These are phyloP conservation scores for Leishmania lainsoni DNA, from an alignment of 208 protist species.

Conservation along the genomic window DNA sequence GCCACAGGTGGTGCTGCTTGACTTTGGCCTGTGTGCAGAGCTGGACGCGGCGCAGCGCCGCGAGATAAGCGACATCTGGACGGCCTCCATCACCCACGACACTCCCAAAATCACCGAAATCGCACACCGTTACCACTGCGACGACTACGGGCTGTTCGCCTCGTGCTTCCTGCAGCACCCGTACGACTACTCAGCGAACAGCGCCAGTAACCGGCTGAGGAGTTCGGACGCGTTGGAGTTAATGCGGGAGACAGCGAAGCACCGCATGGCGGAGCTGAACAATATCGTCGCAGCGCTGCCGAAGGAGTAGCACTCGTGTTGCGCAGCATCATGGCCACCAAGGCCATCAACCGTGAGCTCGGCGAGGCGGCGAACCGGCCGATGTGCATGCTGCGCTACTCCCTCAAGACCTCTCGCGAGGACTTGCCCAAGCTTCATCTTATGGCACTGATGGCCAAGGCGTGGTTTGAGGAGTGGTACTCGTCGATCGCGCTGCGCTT, in stretches of 20 bases:
- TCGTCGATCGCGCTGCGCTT: slow-evolving; percentile 54
- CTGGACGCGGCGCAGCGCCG: slow-evolving; percentile 56
- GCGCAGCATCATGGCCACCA: slow-evolving; percentile 87
- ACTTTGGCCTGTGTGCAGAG: slow-evolving; percentile 96
- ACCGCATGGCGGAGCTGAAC: slow-evolving; percentile 83
- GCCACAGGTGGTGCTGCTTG: slow-evolving; percentile 91
- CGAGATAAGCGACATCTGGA: slow-evolving; percentile 81
- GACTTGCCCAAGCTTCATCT: slow-evolving; percentile 40
- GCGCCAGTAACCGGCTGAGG: slow-evolving; percentile 33
- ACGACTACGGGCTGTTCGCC: slow-evolving; percentile 82
- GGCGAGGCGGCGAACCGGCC: slow-evolving; percentile 71
- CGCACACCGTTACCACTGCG: slow-evolving; percentile 56
- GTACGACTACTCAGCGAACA: slow-evolving; percentile 63
- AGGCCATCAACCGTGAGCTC: slow-evolving; percentile 86
- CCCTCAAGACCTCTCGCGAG: slow-evolving; percentile 49
- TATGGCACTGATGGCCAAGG: slow-evolving; percentile 42
- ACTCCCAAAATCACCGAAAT: slow-evolving; percentile 52
- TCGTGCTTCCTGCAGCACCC: slow-evolving; percentile 88
- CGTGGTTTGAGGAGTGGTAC: slow-evolving; percentile 62
- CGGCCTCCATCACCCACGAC: slow-evolving; percentile 68
- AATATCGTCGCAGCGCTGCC: slow-evolving; percentile 75
- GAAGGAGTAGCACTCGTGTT: slow-evolving; percentile 89
- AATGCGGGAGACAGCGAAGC: slow-evolving; percentile 69
- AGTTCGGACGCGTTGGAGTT: slow-evolving; percentile 47
- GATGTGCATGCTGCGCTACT: slow-evolving; percentile 84